These are phyloP conservation scores for Cutaneotrichosporon sp. DNA, from an alignment of 1,284 basidiomycete genomes.

Conservation along the genomic window DNA sequence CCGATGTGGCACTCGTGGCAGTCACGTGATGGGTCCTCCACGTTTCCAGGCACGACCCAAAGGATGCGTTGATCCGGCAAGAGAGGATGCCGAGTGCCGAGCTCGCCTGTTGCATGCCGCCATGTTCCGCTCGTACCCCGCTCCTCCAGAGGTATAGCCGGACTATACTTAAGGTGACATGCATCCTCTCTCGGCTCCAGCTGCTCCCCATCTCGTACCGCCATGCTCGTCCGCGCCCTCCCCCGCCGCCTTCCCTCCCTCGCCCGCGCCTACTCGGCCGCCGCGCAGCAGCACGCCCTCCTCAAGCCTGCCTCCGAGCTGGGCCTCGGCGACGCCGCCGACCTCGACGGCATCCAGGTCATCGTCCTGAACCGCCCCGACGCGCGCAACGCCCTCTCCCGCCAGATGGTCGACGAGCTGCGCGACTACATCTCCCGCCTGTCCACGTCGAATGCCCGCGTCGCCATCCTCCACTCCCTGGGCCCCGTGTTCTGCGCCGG, in stretches of 20 bases:
- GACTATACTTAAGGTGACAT: background rate
- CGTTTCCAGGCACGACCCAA: background rate
- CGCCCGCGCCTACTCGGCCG: constrained; percentile 9
- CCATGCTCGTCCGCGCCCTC: constrained; percentile 12
- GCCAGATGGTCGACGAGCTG: constrained; percentile 75
- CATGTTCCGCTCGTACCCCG: no score
- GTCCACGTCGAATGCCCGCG: constrained; percentile 62
- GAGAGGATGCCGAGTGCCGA: background rate
- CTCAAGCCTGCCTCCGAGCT: constrained; percentile 29
- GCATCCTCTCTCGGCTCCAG: background rate
- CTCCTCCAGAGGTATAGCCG: no score
- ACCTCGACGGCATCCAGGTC: constrained; percentile 49
- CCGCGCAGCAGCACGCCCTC: constrained; percentile 35
- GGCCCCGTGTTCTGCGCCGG: constrained; percentile 83
- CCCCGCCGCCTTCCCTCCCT: constrained; percentile 12
- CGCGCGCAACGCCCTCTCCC: constrained; percentile 86
- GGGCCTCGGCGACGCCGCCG: constrained; percentile 8
- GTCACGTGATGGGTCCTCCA: background rate
- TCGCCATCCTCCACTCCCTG: constrained; percentile 75
- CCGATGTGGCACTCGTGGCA: background rate
- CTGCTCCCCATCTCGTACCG: background rate
- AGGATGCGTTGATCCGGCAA: background rate
- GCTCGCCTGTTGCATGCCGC: constrained; percentile 2
- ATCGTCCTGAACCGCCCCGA: constrained; percentile 72
- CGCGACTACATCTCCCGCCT: constrained; percentile 68